Percentiles rank a stretch among this genome's conserved stretches.
These are phyloP conservation scores for Tolypocladium tropicale DNA, from an alignment of 2,329 filamentous ascomycete species.

Conservation along the genomic window DNA sequence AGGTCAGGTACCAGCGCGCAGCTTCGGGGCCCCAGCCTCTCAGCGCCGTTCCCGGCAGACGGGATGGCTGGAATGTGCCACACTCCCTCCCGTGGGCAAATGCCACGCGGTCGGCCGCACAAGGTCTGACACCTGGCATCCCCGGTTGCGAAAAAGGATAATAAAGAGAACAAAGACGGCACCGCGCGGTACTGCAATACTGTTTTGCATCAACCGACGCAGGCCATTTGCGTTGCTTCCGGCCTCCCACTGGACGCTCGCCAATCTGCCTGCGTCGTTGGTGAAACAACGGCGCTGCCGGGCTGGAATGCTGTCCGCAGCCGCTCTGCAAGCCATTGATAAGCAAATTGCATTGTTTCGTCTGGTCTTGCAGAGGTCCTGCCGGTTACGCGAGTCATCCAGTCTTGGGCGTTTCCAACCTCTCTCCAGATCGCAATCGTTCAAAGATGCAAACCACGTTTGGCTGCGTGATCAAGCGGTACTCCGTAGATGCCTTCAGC, in stretches of 20 bases:
- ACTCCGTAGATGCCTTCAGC: background rate
- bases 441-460: too few species aligned
- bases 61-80: background rate
- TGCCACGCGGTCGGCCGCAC: background rate
- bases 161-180: background rate
- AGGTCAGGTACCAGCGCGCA: background rate
- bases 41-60: background rate
- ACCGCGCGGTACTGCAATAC: background rate
- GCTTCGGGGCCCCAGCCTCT: background rate
- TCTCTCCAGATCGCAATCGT: too few species aligned
- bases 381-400: background rate
- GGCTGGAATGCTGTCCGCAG: background rate
- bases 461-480: too few species aligned
- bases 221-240: too few species aligned
- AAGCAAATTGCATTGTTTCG: background rate
- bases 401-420: background rate
- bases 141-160: background rate
- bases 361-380: background rate
- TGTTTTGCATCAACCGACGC: too few species aligned
- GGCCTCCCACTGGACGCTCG: background rate
- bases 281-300: background rate
- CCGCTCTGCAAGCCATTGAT: background rate
- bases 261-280: background rate
- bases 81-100: background rate
- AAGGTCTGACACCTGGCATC: background rate